phyloP scores from a whole-genome alignment of 257 asterid species.

The Nicotiana obtusifolia region DNA sequence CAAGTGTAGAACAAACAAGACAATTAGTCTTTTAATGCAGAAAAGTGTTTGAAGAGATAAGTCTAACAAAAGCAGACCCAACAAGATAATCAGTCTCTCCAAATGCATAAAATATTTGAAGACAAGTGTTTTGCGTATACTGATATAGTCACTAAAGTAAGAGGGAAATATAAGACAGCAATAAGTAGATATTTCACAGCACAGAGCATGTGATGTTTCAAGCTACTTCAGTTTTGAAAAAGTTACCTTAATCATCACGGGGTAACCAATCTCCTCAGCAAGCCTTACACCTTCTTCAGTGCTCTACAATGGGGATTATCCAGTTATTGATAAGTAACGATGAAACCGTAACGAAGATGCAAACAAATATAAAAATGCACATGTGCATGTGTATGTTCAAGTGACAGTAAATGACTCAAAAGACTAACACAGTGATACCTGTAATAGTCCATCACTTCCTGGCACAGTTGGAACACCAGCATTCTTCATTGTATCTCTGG shows the following conservation, averaged over 20 bases:
- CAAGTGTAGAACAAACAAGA: neutral
- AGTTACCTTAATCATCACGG: slow-evolving; percentile 97
- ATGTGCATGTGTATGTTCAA: neutral
- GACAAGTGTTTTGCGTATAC: neutral
- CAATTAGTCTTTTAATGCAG: neutral
- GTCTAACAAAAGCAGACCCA: neutral
- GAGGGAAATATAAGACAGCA: neutral
- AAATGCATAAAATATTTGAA: neutral
- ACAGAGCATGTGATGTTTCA: neutral
- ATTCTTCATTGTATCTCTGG: slow-evolving; percentile 97
- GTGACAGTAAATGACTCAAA: slow-evolving; percentile 1
- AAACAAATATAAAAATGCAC: neutral
- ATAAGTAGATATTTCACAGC: neutral
- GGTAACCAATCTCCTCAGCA: slow-evolving; percentile 82
- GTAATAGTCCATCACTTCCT: slow-evolving; percentile 89
- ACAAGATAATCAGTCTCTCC: neutral
- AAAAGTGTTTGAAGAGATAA: neutral
- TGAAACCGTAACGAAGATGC: neutral
- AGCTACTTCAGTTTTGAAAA: slow-evolving; percentile 6
- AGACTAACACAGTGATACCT: slow-evolving; percentile 37
- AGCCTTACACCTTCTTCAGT: slow-evolving; percentile 83
- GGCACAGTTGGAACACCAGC: slow-evolving; percentile 99
- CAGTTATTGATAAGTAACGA: neutral
- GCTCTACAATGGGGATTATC: slow-evolving; percentile 40
- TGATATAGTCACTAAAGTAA: neutral